phyloP scores from a whole-genome alignment of 2,329 filamentous ascomycete species.

The Ilyonectria mors-panacis region DNA sequence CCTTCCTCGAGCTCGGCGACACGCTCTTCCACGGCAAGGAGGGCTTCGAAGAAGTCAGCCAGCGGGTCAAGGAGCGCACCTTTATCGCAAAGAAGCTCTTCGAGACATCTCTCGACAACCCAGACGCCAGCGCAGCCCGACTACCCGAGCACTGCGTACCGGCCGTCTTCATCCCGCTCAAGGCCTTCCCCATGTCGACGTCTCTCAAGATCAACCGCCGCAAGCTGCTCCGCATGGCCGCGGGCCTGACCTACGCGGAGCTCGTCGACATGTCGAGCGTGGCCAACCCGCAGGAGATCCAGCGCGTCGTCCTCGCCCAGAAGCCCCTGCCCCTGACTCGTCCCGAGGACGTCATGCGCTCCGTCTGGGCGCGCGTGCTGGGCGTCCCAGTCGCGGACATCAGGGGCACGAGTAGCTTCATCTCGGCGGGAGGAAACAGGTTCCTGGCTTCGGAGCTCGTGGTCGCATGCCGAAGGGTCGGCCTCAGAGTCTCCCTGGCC shows the following conservation, averaged over 20 bases:
- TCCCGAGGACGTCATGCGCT: constrained; percentile 63
- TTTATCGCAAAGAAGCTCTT: constrained; percentile 62
- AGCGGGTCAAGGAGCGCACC: constrained; percentile 59
- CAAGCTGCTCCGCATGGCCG: constrained; percentile 62
- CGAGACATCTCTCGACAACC: constrained; percentile 57
- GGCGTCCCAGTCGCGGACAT: constrained; percentile 58
- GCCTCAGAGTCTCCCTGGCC: constrained; percentile 58
- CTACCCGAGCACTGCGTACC: constrained; percentile 63
- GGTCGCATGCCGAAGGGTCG: constrained; percentile 59
- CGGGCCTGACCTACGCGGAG: constrained; percentile 59
- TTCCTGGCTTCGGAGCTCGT: constrained; percentile 62
- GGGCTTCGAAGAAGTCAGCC: constrained; percentile 56
- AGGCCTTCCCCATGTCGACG: constrained; percentile 63
- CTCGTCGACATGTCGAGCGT: constrained; percentile 59
- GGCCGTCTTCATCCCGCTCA: constrained; percentile 64
- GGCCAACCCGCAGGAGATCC: constrained; percentile 55
- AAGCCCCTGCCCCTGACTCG: constrained; percentile 65
- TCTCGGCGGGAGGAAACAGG: constrained; percentile 63
- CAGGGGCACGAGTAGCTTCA: constrained; percentile 60
- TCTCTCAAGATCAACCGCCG: constrained; percentile 66
- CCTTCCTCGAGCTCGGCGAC: constrained; percentile 65
- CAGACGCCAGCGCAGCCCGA: constrained; percentile 16
- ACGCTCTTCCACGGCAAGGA: constrained; percentile 55
- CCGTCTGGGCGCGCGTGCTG: constrained; percentile 64
- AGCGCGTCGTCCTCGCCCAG: constrained; percentile 47